Base-by-base conservation (phyloP, 805 yeast species). In the Zygosaccharomyces bisporus region DNA sequence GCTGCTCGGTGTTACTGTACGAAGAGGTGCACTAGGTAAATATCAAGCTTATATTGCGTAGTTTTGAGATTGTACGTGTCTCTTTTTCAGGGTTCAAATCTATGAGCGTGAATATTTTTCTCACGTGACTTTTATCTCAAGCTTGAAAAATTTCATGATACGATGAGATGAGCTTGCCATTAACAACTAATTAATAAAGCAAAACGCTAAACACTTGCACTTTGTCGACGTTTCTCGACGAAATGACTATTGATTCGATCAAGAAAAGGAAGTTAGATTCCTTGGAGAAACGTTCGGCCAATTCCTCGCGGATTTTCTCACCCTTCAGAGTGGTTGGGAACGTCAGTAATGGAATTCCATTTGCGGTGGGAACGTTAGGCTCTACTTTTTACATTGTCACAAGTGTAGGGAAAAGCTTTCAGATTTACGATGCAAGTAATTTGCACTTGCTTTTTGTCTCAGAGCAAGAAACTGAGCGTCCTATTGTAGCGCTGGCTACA, bases 321-420 rank as follows among this genome's bases (percentile, higher is more conserved):
- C 96, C 96, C 0, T 89, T 86, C 62, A 72, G 96, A 67, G 85
- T 72, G n/a, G 70, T 93, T 19, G 99, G 99, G 4, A 81, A 87
- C 58, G 95, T 95, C n/a, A 76, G 96, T 21, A 87, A 87, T 60
- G 82, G 78, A 29, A 72, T 75, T 1, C 98, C 98, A 2, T 87
- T 90, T 61, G 86, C 96, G 5, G 72, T 88, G 16, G 95, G 98
- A 20, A 80, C 91, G 1, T 73, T 91, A 47, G 99, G 99, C 41
- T 75, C 86, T 12, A 80, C 95, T 1, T 90, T 85, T 57, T 85
- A 90, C 57, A 79, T 88, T 31, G 95, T 83, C 13, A 91, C 98
- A 0, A 81, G 86, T 35, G 96, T 93, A 17, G 98, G 97, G 2
- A 74, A 80, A 42, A 75, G 91, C 1, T 87, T 93, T 69, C 98